Base-by-base conservation (phyloP, 2,329 filamentous ascomycete species). In the Venturia aucupariae region DNA sequence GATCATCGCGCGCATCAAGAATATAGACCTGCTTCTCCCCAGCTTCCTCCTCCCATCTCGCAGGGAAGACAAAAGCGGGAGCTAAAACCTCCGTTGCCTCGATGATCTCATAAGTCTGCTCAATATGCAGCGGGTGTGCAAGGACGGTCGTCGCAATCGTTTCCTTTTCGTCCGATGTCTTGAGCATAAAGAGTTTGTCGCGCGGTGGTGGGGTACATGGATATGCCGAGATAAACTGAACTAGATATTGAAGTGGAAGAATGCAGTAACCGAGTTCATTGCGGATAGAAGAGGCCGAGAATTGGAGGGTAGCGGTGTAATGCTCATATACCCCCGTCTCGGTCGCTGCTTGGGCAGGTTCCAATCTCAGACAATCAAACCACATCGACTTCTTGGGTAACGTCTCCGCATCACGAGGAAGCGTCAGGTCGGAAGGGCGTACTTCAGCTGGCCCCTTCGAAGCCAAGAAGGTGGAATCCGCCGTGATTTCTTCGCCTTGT, bases 1-100 rank as follows among this genome's bases (percentile, higher is more conserved):
- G 83, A 64, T 84, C 84, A 46, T 85, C 82, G 30, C 86, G 77
- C 22, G 79, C 78, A 68, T 81, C 79, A 13, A 81, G 71, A 4
- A 80, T 71, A 1, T 78, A 69, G 0, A 78, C 71, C 19, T 64
- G 64, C 10, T 66, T 68, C 0, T 69, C 67, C 19, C 66, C 66
- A 13, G 67, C 61, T 35, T 66, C 13, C 10, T 65, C 62, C 35
- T 66, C 66, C 17, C 66, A 67, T 35, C 65, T 64, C 8, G 66
- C 68, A 4, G 68, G 64, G 35, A 60, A 32, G 27, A 63, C 44
- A 39, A 75, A 75, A 13, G 68, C 64, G 2, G 71, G 61, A 32
- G 71, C 67, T 24, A 75, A 63, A 19, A 75, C 55, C 19, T 72
- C 70, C 2, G 71, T 71, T 5, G 70, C 76, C 1, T 74, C 71